Base-by-base conservation (phyloP, 2,329 filamentous ascomycete species). In the Mycocentrospora acerina region DNA sequence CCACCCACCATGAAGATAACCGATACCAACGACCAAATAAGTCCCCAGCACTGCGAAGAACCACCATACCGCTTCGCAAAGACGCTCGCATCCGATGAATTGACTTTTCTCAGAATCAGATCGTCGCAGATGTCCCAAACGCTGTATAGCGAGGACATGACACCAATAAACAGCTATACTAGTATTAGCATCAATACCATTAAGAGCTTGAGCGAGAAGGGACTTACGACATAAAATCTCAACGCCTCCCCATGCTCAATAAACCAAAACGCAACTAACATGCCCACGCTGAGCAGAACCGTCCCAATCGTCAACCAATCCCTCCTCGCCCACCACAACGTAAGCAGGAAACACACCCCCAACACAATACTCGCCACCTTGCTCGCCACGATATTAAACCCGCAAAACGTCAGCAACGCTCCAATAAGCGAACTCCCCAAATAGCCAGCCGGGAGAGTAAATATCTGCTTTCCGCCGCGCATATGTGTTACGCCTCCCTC, bases 121-220 rank as follows among this genome's bases (percentile, higher is more conserved):
- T 91, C 86, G 59, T 91, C 86, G 66, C 85, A 90, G 52, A 90
- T 90, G 71, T 90, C 86, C 86, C 86, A 90, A 4, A 87, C 85
- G 49, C 83, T 87, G 66, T 90, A 90, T 1, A 90, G 76, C 2
- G 81, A 83, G 6, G 81, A 86, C 86, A 90, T 90, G 53, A 90
- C 86, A 28, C 86, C 86, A 45, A 90, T 88, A 57, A 90, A 90
- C 18, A 90, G 75, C 71, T 80, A 15, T 44, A 13, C 1, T 5
- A 4, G 9, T 32, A 34, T 37, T 16, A 37, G 32, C 35, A 35
- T 22, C 17, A 24, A 8, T 8, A 18, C 5, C 24, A 8, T 11
- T 17, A 7, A 5, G 24, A 22, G 11, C 3, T 8, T 11, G n/a
- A 8, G 9, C 9, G 11, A n/a, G 12, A 27, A 14, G 24, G 57